Conservation (phyloP, 1,139 yeast species). For the Candida glucosophila region DNA sequence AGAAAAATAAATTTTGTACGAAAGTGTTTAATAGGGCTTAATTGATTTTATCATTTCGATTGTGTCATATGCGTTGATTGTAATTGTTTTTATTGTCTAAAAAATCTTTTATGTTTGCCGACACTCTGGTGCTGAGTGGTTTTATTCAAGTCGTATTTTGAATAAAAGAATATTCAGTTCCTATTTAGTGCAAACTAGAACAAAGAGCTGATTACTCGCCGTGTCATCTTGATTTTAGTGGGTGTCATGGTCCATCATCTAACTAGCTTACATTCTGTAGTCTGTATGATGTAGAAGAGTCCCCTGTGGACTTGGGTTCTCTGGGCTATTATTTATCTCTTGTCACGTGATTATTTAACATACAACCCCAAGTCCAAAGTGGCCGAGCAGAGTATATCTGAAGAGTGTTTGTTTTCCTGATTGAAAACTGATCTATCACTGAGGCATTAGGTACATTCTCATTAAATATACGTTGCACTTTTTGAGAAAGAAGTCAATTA, state of each 20-base stretch:
- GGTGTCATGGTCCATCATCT: conserved; percentile 62
- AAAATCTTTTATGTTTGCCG: conserved; percentile 52
- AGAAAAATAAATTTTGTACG: conserved; percentile 58
- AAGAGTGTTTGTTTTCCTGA: too few relatives aligned
- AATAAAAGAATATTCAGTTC: conserved; percentile 65
- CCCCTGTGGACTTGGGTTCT: too few relatives aligned
- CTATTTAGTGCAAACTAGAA: conserved; percentile 97
- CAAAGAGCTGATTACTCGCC: conserved; percentile 68
- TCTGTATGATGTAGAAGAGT: too few relatives aligned
- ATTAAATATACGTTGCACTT: too few relatives aligned
- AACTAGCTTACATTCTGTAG: conserved; percentile 34
- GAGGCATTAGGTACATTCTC: too few relatives aligned
- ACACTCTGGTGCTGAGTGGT: conserved; percentile 94
- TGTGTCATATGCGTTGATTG: neutral
- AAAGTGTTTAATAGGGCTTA: conserved; percentile 29
- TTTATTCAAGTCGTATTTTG: conserved; percentile 8
- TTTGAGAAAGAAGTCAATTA: too few relatives aligned
- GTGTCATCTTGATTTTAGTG: conserved; percentile 32
- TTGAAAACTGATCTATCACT: too few relatives aligned
- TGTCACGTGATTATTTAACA: too few relatives aligned
- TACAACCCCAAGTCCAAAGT: too few relatives aligned
- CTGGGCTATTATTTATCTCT: too few relatives aligned
- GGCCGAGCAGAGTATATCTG: too few relatives aligned
- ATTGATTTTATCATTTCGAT: conserved; percentile 7
- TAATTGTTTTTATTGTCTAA: neutral